A percentile compares a stretch with the other conserved stretches of the same genome.
Conservation (phyloP, 345 rosid genomes). For the Psidium friedrichsthalianum region DNA sequence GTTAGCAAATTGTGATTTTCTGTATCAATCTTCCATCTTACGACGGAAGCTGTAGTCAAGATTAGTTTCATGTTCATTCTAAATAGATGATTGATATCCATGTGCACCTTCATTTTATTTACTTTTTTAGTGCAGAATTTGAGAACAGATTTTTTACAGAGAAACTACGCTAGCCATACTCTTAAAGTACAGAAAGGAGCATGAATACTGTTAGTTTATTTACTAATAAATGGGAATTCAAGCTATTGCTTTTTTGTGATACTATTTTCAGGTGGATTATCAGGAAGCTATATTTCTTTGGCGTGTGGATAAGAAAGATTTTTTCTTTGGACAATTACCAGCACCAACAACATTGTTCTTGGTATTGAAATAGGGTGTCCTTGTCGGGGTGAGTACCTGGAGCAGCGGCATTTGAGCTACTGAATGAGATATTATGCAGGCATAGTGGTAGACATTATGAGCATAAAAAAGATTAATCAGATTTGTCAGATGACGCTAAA, state of each 20-base stretch:
- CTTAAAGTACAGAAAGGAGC: not conserved
- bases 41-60: not conserved
- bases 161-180: not conserved
- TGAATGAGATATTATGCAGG: not conserved
- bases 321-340: slow-evolving; percentile 91
- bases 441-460: not conserved
- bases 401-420: not conserved
- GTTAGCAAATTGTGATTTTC: not conserved
- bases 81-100: not conserved
- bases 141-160: not conserved
- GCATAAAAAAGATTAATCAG: not conserved
- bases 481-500: not conserved
- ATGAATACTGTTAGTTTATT: not conserved
- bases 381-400: slow-evolving; percentile 71
- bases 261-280: slow-evolving; percentile 76
- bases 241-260: not conserved
- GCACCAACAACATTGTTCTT: slow-evolving; percentile 68
- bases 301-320: slow-evolving; percentile 93
- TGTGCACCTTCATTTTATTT: not conserved
- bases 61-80: not conserved
- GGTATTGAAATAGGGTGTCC: slow-evolving; percentile 96
- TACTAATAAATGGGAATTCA: not conserved
- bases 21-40: not conserved
- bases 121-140: not conserved
- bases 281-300: slow-evolving; percentile 92